These are phyloP conservation scores for Stemphylium lycopersici DNA, from an alignment of 2,329 filamentous ascomycete genomes.

Conservation along the genomic window DNA sequence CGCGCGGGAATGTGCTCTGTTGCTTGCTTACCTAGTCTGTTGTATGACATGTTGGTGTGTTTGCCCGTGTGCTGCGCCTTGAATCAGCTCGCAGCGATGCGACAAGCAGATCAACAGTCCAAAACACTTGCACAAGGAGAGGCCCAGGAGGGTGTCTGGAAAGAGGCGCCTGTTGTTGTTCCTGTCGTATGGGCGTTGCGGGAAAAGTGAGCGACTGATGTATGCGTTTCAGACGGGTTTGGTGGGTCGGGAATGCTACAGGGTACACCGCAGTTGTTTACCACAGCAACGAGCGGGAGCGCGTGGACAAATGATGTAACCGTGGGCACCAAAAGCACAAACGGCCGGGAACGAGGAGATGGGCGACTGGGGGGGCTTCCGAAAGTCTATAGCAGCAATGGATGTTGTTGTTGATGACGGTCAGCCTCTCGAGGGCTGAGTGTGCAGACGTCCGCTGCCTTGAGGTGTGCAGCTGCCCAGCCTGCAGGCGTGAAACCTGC, in stretches of 20 bases:
- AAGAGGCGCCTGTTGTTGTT: conserved; percentile 28
- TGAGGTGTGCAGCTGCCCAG: conserved; percentile 10
- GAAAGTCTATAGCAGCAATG: too few species aligned
- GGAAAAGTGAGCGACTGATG: conserved; percentile 23
- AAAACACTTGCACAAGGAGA: conserved; percentile 23
- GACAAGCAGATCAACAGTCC: conserved; percentile 18
- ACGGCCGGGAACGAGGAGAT: not conserved
- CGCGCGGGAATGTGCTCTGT: not conserved
- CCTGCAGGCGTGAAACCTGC: conserved; percentile 1
- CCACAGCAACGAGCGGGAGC: conserved; percentile 37
- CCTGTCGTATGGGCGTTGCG: conserved; percentile 15
- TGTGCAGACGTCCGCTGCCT: not conserved
- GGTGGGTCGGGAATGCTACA: conserved; percentile 27
- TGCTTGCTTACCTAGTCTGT: conserved; percentile 44
- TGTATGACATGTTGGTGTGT: conserved; percentile 42
- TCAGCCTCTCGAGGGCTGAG: too few species aligned
- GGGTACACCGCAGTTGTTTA: conserved; percentile 36
- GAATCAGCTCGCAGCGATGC: conserved; percentile 23
- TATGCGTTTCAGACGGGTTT: conserved; percentile 38
- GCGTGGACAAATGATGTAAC: conserved; percentile 14
- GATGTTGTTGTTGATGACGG: too few species aligned
- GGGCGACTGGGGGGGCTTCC: not conserved
- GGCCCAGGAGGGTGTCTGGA: conserved; percentile 13
- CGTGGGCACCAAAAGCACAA: not conserved
- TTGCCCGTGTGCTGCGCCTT: conserved; percentile 28